A percentile compares a stretch with the other conserved stretches of the same genome.
phyloP scores from a whole-genome alignment of 805 yeast genomes.

The Ogataea henricii region DNA sequence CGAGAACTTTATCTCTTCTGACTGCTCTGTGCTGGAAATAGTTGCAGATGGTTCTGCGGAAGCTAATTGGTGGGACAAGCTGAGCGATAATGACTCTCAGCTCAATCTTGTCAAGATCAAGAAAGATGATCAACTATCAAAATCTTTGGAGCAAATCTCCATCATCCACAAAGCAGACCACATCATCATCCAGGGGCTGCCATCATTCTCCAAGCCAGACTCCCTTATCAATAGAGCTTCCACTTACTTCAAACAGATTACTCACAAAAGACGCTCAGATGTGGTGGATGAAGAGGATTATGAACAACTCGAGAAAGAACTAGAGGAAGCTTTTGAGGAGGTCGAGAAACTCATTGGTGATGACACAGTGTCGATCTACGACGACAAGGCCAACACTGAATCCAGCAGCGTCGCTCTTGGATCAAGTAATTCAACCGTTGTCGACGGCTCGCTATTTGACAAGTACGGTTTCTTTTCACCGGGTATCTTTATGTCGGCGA shows the following conservation, averaged over 20 bases:
- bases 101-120: constrained; percentile 10
- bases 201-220: constrained; percentile 22
- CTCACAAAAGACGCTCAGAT: constrained; percentile 21
- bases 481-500: constrained; percentile 74
- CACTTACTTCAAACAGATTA: constrained; percentile 13
- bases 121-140: constrained; percentile 15
- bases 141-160: constrained; percentile 16
- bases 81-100: constrained; percentile 1
- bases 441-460: constrained; percentile 52
- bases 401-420: constrained; percentile 4
- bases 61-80: constrained; percentile 13
- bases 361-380: constrained; percentile 26
- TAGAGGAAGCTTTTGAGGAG: constrained; percentile 35
- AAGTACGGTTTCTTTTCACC: constrained; percentile 73
- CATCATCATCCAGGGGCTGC: constrained; percentile 38
- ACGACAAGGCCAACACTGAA: constrained; percentile 7
- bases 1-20: constrained; percentile 8
- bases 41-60: neutral
- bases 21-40: constrained; percentile 11
- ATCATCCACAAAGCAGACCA: constrained; percentile 15
- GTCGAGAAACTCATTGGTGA: constrained; percentile 30
- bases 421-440: constrained; percentile 8
- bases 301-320: constrained; percentile 30
- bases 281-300: constrained; percentile 27
- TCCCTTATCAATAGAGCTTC: constrained; percentile 23